Evolutionary conservation across 139 green algal genomes (phyloP), one percentile per base, ranked within the genome.

Genomic region (Closterium sp.): DNA sequence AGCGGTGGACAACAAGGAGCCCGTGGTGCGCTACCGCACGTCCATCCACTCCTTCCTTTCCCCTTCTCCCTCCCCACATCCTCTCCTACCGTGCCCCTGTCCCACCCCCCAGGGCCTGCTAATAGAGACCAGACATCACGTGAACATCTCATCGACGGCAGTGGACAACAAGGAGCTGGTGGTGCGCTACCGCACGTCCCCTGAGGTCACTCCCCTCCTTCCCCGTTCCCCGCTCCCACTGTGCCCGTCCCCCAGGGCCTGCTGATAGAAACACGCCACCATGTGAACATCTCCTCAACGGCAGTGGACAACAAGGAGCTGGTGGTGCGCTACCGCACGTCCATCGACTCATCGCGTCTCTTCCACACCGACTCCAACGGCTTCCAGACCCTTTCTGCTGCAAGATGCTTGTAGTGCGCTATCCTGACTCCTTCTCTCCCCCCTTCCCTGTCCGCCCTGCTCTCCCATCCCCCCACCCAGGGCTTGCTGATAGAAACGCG

Each of bases 331-430:
- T 94, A 94, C 62, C 42, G 50, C 13, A 90, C 70, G 13, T 87
- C 28, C 19, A 21, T 29, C 84, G 9, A 19, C n/a, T 29, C 84
- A 1, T 31, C 50, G 38, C 38, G 38, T 6, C 38, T 50, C 38
- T 50, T 50, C 38, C 4, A 84, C 84, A 70, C 62, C 31, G 91
- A 94, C 84, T 22, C 79, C 42, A 94, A 94, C 62, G 92, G 90
- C 28, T 93, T 94, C 38, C 38, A 50, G 38, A 50, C 38, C n/a
- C n/a, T n/a, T n/a, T n/a, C n/a, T n/a, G n/a, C n/a, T n/a, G n/a
- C n/a, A n/a, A n/a, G n/a, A n/a, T n/a, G n/a, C 86, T 94, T 22
- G 84, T 94, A 11, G 87, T 94, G n/a, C 89, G 92, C 21, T 94
- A 94, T 34, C 34, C 84, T 24, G 92, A 94, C 86, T n/a, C 32